Base-by-base conservation (phyloP, 176 grass and related monocot genomes). In the Melocanna baccifera region DNA sequence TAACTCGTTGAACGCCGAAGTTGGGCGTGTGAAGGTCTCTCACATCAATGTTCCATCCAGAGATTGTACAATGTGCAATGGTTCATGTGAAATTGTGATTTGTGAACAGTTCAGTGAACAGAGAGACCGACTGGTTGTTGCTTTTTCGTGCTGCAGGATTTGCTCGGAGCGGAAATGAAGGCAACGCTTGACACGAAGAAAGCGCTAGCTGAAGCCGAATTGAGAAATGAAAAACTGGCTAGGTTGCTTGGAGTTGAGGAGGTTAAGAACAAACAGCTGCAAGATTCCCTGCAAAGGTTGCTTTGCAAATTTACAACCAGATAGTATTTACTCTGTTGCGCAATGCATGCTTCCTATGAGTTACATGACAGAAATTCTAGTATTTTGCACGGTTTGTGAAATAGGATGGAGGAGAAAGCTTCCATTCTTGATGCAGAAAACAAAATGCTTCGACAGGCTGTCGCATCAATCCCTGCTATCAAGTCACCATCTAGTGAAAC, bases 361-460 rank as follows among this genome's bases (percentile, higher is more conserved):
- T 25, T 34, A 12, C 42, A 68, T n/a, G 52, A 55, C 26, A 13
- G 3, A 12, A 86, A 45, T 29, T 25, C 9, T 14, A 19, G 19
- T n/a, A 16, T 67, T 82, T 77, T 66, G 0, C 5, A 73, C 19
- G 15, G 0, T 55, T 55, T 78, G 8, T 67, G 40, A 63, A 34
- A 50, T 55, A 93, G 91, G 78, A 81, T 90, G 88, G 88, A 93
- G 79, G 82, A 90, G 85, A 88, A 75, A 71, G 88, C 32, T 69
- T 88, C 88, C 1, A 82, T 71, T 79, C 66, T 93, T 16, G 85
- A 83, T 20, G 86, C 80, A 23, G 91, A 93, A 78, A 93, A 93
- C 78, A 85, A 67, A 75, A 87, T 88, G 71, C 85, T 93, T 65
- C 82, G 68, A 65, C 85, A 83, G 42, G 85, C 86, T 25, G 82